Evolutionary conservation across 1,284 basidiomycete genomes (phyloP).

Genomic region (Irpex rosettiformis): DNA sequence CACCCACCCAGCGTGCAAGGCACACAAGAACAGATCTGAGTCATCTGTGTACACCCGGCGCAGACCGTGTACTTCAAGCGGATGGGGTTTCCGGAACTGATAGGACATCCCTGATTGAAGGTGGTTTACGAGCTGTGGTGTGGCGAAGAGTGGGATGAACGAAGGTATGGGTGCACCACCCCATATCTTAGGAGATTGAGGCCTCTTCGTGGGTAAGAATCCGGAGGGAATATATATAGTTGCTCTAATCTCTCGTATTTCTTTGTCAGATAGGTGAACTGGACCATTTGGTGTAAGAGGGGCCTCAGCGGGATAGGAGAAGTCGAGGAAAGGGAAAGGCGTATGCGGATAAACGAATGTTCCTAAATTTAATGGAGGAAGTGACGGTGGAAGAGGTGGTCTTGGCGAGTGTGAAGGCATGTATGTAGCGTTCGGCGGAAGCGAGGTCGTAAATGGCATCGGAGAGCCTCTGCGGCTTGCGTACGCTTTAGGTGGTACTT

Average conservation of each 20-base stretch:
- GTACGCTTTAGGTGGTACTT: constrained; percentile 19
- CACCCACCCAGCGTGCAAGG: constrained; percentile 62
- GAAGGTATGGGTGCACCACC: constrained; percentile 56
- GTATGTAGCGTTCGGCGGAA: constrained; percentile 7
- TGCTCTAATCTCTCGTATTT: constrained; percentile 53
- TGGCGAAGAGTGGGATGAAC: constrained; percentile 30
- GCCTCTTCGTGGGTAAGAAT: constrained; percentile 51
- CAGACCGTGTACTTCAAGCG: constrained; percentile 31
- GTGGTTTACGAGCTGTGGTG: constrained; percentile 18
- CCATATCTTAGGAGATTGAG: constrained; percentile 54
- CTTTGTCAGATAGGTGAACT: constrained; percentile 19
- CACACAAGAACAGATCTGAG: constrained; percentile 70
- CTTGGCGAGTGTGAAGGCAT: constrained; percentile 16
- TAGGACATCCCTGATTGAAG: constrained; percentile 16
- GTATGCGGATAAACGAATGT: constrained; percentile 47
- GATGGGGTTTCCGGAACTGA: constrained; percentile 21
- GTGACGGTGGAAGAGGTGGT: constrained; percentile 21
- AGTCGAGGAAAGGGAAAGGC: constrained; percentile 40
- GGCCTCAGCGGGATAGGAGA: constrained; percentile 22
- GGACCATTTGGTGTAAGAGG: constrained; percentile 11
- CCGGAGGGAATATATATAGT: constrained; percentile 58
- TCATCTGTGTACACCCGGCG: constrained; percentile 69
- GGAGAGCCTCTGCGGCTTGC: constrained; percentile 4
- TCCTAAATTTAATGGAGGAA: constrained; percentile 47
- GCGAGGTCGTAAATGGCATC: constrained; percentile 9